Evolutionary conservation across 441 rosid genomes (phyloP), one percentile per base, ranked within the genome.

Genomic region (Hura crepitans): DNA sequence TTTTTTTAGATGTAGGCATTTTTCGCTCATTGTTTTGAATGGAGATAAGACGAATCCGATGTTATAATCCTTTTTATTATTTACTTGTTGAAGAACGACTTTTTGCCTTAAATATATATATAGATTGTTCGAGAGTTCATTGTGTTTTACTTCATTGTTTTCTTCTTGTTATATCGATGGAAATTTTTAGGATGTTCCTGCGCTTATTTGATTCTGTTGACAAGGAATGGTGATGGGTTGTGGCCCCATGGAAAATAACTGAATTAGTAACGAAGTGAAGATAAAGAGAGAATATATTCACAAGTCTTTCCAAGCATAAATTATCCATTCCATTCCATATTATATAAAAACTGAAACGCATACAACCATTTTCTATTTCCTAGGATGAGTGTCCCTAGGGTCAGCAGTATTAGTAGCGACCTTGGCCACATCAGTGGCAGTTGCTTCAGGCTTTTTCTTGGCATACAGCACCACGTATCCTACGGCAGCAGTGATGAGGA

Each of bases 381-480:
- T 78, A 4, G 92, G 92, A 49, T 67, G 96, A 58, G 96, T 85
- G 62, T 89, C 89, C 42, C 58, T 79, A 0, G 87, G 88, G 10
- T 72, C 72, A 6, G 91, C 89, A 15, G 70, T 74, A 6, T 85
- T 84, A 2, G 83, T 47, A 1, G 86, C 74, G 5, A 76, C 96
- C 78, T 67, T 81, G 65, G 91, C 91, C 2, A 87, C 95, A 66
- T 85, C 90, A 5, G 56, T 0, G 46, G 89, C 91, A n/a, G 47
- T 79, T 18, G 92, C 93, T 65, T 88, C 94, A 0, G 88, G 86
- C 55, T 86, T 89, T 71, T 88, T 90, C 82, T 82, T 83, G 57
- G 73, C 31, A 63, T 88, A 84, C 70, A 85, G 64, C 12, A 84
- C 72, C 39, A 69, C 22, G 75, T 85, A 90, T n/a, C 86, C 88